Percentiles rank a stretch among this genome's conserved stretches.
These are phyloP conservation scores for Casaregolazyma suthepensis DNA, from an alignment of 1,139 yeast species.

Conservation along the genomic window DNA sequence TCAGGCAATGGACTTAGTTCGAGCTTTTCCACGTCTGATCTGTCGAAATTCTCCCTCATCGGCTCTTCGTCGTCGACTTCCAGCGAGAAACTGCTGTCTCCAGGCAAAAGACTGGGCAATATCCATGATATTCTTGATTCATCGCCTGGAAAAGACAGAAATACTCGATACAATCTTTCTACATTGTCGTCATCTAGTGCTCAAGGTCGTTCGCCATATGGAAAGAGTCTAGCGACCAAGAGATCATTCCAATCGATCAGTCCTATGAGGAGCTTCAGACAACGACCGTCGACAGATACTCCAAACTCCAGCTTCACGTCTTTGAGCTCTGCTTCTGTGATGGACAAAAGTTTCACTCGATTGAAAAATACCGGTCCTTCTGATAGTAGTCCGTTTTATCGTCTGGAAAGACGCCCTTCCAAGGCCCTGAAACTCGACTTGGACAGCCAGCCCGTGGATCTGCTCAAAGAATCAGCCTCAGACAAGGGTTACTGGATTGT, in stretches of 20 bases:
- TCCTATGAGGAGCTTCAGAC: neutral
- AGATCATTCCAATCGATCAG: neutral
- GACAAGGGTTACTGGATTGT: slow-evolving; percentile 67
- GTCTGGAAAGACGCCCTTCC: neutral
- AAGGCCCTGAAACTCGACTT: neutral
- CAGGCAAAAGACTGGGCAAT: neutral
- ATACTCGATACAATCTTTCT: neutral
- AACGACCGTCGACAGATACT: neutral
- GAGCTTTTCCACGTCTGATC: neutral
- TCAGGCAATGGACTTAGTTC: neutral
- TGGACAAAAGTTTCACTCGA: neutral
- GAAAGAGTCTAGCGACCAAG: neutral
- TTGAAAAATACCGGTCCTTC: neutral
- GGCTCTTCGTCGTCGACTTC: neutral
- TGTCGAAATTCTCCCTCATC: neutral
- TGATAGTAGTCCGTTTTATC: neutral
- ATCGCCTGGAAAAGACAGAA: neutral
- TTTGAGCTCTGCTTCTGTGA: neutral
- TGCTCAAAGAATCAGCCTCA: slow-evolving; percentile 1
- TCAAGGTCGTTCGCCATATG: neutral
- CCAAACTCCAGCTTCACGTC: neutral
- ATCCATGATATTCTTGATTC: neutral
- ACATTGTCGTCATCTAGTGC: neutral
- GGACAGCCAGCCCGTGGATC: neutral
- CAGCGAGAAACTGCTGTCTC: neutral